phyloP scores from a whole-genome alignment of 306 rosid genomes.

The Ceratonia siliqua region DNA sequence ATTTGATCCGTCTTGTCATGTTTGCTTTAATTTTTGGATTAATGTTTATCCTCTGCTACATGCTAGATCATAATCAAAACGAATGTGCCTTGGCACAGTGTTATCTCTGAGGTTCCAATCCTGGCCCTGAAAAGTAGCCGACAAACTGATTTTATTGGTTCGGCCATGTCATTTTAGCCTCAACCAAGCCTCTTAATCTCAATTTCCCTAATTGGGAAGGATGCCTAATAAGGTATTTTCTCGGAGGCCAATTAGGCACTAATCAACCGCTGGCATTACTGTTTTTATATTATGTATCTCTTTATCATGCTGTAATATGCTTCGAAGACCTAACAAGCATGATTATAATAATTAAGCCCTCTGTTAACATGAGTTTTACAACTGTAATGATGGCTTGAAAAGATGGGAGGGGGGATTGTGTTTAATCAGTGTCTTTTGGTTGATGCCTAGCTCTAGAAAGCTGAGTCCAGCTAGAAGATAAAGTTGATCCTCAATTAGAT shows the following conservation, averaged over 20 bases:
- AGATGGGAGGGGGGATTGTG: constrained; percentile 51
- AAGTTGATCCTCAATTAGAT: constrained; percentile 46
- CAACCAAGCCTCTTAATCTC: constrained; percentile 42
- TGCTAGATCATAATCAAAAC: constrained; percentile 66
- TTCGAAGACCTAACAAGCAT: constrained; percentile 44
- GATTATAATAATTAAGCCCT: constrained; percentile 52
- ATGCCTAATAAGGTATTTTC: constrained; percentile 44
- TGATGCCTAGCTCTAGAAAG: constrained; percentile 52
- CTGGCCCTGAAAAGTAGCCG: constrained; percentile 71
- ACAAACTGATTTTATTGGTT: constrained; percentile 75
- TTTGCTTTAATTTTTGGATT: constrained; percentile 46
- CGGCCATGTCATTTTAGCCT: constrained; percentile 79
- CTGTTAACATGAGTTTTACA: constrained; percentile 34
- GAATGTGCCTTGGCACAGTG: constrained; percentile 50
- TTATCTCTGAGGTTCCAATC: constrained; percentile 57
- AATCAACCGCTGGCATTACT: background rate
- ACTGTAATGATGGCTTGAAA: constrained; percentile 47
- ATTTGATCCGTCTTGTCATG: constrained; percentile 61
- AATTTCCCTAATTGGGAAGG: constrained; percentile 58
- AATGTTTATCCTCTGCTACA: constrained; percentile 69
- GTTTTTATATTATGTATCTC: background rate
- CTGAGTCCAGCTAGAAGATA: constrained; percentile 65
- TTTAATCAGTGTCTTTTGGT: constrained; percentile 49
- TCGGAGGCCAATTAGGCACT: too few species aligned
- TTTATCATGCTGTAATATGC: constrained; percentile 38